phyloP scores from a whole-genome alignment of 129 eudicot species.

The carrot (Daucus carota) region DNA sequence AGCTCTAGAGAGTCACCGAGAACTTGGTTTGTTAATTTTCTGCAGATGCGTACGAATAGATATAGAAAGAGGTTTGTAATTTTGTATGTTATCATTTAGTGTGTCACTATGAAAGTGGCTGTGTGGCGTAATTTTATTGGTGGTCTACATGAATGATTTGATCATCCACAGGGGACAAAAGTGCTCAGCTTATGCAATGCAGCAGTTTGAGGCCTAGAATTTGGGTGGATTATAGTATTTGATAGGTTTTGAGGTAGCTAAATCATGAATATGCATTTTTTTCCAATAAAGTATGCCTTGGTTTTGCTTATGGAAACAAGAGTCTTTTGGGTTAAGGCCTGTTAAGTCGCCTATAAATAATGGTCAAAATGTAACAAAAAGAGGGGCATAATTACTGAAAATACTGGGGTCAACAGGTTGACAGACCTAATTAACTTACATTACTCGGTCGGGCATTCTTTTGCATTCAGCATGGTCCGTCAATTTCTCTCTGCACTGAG shows the following conservation, averaged over 20 bases:
- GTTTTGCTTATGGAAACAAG: background rate
- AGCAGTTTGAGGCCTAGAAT: background rate
- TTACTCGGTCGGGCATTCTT: background rate
- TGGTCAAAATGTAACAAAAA: background rate
- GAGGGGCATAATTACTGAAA: background rate
- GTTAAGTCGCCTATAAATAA: background rate
- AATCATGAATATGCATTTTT: background rate
- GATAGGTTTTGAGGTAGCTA: background rate
- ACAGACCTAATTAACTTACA: background rate
- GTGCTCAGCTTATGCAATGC: background rate
- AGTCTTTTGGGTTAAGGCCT: background rate
- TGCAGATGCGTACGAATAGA: background rate
- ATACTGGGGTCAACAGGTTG: background rate
- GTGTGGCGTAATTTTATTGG: background rate
- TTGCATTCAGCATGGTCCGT: background rate
- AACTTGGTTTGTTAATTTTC: too few species aligned
- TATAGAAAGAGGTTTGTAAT: background rate
- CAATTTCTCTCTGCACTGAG: background rate
- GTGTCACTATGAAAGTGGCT: background rate
- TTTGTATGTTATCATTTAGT: background rate
- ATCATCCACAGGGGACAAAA: background rate
- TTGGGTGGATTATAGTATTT: background rate
- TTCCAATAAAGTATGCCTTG: background rate
- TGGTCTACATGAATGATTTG: background rate
- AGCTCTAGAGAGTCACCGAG: too few species aligned